Conservation (phyloP, 495 filamentous ascomycete genomes). For the Trichoderma reesei region DNA sequence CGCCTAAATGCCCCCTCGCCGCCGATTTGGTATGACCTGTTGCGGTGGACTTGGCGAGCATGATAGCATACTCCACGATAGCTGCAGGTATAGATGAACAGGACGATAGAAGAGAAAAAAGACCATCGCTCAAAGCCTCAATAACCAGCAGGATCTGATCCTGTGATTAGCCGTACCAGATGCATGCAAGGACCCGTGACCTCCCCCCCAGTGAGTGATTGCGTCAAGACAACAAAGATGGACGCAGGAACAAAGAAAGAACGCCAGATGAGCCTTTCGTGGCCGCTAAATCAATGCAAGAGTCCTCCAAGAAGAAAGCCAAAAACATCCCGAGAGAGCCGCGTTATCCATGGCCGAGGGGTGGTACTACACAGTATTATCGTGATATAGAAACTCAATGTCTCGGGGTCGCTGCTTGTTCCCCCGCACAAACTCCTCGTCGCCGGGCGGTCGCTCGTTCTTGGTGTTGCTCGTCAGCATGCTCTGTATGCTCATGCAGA, state of each 20-base stretch:
- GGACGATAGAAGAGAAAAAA: not conserved
- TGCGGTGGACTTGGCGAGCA: too few relatives aligned
- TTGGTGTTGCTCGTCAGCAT: constrained; percentile 94
- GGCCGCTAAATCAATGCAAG: not conserved
- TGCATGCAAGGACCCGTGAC: not conserved
- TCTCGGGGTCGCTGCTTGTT: constrained; percentile 72
- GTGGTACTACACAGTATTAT: constrained; percentile 58
- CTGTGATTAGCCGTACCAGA: not conserved
- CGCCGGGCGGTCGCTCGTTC: constrained; percentile 76
- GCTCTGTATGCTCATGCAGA: constrained; percentile 96
- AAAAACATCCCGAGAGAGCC: not conserved
- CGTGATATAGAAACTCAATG: constrained; percentile 82
- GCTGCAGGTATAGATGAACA: not conserved
- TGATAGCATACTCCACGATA: not conserved
- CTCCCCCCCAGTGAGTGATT: not conserved
- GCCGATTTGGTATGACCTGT: not conserved
- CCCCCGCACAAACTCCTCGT: constrained; percentile 72
- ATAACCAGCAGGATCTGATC: not conserved
- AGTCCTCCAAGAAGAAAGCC: not conserved
- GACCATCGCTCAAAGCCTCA: not conserved
- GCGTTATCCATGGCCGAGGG: not conserved
- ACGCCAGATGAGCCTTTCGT: not conserved
- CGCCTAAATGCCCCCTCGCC: not conserved
- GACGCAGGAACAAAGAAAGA: not conserved
- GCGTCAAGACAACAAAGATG: not conserved